These are phyloP conservation scores for Picochlorum sp. DNA, from an alignment of 139 green algal species.

Conservation along the genomic window DNA sequence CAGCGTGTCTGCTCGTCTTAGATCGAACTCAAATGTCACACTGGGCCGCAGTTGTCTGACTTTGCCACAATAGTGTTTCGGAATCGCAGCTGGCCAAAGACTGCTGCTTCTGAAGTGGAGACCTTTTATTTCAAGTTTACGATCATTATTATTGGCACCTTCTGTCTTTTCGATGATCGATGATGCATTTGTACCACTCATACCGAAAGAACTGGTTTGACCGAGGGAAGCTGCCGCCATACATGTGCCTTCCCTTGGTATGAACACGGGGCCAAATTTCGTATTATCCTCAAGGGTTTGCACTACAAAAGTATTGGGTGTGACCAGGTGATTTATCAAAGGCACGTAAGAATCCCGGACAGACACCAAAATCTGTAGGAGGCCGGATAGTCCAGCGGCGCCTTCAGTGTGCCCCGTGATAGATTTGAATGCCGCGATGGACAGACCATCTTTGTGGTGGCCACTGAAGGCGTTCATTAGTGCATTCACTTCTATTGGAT, in stretches of 20 bases:
- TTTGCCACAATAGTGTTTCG: too few species aligned
- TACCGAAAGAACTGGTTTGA: constrained; percentile 31
- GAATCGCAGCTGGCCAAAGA: too few species aligned
- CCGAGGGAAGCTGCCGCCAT: background rate
- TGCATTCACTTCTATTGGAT: constrained; percentile 76
- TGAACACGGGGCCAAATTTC: background rate
- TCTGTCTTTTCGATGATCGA: constrained; percentile 5
- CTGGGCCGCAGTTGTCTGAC: too few species aligned
- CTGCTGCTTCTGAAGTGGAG: too few species aligned
- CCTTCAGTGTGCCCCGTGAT: constrained; percentile 49
- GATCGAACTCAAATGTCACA: too few species aligned
- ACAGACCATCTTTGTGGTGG: background rate
- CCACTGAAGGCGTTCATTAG: constrained; percentile 14
- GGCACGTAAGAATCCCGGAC: constrained; percentile 5
- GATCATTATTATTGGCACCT: too few species aligned
- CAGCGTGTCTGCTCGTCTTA: too few species aligned
- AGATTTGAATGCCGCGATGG: constrained; percentile 36
- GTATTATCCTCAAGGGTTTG: background rate
- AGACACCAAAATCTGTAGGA: constrained; percentile 37
- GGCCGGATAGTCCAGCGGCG: constrained; percentile 44
- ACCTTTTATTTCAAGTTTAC: too few species aligned
- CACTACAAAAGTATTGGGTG: constrained; percentile 46
- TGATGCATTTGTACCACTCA: constrained; percentile 40
- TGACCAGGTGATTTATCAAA: constrained; percentile 50
- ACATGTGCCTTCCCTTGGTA: background rate